Evolutionary conservation across 352 stramenopile genomes (phyloP).

Genomic region (Phytopythium vexans): DNA sequence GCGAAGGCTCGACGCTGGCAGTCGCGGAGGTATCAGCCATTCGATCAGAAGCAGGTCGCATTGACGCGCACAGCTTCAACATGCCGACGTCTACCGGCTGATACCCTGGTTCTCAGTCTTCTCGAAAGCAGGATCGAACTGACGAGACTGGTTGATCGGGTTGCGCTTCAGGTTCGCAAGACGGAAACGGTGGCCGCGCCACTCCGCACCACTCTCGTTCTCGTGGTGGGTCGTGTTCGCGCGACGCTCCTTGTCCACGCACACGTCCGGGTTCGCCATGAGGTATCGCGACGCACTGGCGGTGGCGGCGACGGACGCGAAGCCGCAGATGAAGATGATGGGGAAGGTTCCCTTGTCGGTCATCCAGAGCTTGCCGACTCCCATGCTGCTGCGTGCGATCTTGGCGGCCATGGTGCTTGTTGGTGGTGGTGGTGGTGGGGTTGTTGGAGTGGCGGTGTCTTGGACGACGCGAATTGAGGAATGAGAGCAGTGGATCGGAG

Average conservation of each 20-base stretch:
- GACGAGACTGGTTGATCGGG: slow-evolving; percentile 60
- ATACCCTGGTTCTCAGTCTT: slow-evolving; percentile 53
- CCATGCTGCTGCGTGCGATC: slow-evolving; percentile 25
- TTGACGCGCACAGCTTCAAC: not conserved
- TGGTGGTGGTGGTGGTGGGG: slow-evolving; percentile 11
- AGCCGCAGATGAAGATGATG: too few species aligned
- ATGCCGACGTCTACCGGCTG: slow-evolving; percentile 15
- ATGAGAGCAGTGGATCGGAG: too few species aligned
- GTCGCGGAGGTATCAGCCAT: not conserved
- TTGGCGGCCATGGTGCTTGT: slow-evolving; percentile 19
- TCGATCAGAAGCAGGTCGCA: not conserved
- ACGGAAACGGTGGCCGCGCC: slow-evolving; percentile 40
- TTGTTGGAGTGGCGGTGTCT: not conserved
- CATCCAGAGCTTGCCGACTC: slow-evolving; percentile 47
- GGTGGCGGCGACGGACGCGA: too few species aligned
- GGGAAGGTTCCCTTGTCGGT: slow-evolving; percentile 48
- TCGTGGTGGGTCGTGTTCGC: slow-evolving; percentile 33
- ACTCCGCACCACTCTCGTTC: slow-evolving; percentile 25
- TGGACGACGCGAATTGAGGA: slow-evolving; percentile 11
- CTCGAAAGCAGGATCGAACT: slow-evolving; percentile 48
- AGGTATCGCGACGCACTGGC: too few species aligned
- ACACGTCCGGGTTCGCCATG: slow-evolving; percentile 39
- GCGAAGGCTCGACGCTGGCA: too few species aligned
- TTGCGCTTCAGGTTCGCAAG: slow-evolving; percentile 51
- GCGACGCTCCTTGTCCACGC: slow-evolving; percentile 35